phyloP scores from a whole-genome alignment of 805 yeast genomes.

The Saturnispora hagleri region DNA sequence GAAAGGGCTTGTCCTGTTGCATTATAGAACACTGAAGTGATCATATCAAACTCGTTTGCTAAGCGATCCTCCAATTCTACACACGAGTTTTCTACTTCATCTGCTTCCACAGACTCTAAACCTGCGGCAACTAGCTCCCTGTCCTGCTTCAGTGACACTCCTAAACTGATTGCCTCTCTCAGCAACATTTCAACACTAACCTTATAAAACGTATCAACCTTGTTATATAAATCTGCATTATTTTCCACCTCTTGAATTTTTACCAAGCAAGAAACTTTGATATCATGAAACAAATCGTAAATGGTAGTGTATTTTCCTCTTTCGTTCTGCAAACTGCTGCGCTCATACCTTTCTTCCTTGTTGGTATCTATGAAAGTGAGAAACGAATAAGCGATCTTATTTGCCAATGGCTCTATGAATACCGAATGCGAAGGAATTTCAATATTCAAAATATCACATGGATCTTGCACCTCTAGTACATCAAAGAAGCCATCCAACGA shows the following conservation, averaged over 20 bases:
- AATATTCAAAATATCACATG: neutral
- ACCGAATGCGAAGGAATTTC: slow-evolving; percentile 6
- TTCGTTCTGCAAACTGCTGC: slow-evolving; percentile 33
- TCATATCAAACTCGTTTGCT: slow-evolving; percentile 50
- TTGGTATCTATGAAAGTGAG: slow-evolving; percentile 26
- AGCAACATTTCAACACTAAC: slow-evolving; percentile 53
- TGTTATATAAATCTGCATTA: slow-evolving; percentile 40
- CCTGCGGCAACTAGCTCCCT: slow-evolving; percentile 12
- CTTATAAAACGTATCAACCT: slow-evolving; percentile 55
- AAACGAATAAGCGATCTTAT: slow-evolving; percentile 35
- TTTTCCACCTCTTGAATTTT: slow-evolving; percentile 38
- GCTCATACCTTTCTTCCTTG: slow-evolving; percentile 4
- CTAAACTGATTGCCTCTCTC: slow-evolving; percentile 47
- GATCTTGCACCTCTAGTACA: neutral
- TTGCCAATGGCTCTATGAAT: slow-evolving; percentile 6
- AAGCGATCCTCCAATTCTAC: slow-evolving; percentile 33
- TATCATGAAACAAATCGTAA: slow-evolving; percentile 57
- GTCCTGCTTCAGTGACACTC: slow-evolving; percentile 22
- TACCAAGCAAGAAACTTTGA: slow-evolving; percentile 46
- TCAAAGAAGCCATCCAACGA: neutral
- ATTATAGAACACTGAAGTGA: slow-evolving; percentile 41
- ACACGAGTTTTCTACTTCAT: slow-evolving; percentile 11
- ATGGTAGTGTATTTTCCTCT: slow-evolving; percentile 36
- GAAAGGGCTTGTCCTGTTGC: slow-evolving; percentile 59
- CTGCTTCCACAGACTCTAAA: slow-evolving; percentile 25